Base-by-base conservation (phyloP, 2,329 filamentous ascomycete genomes). In the Sarocladiaceae sp. region DNA sequence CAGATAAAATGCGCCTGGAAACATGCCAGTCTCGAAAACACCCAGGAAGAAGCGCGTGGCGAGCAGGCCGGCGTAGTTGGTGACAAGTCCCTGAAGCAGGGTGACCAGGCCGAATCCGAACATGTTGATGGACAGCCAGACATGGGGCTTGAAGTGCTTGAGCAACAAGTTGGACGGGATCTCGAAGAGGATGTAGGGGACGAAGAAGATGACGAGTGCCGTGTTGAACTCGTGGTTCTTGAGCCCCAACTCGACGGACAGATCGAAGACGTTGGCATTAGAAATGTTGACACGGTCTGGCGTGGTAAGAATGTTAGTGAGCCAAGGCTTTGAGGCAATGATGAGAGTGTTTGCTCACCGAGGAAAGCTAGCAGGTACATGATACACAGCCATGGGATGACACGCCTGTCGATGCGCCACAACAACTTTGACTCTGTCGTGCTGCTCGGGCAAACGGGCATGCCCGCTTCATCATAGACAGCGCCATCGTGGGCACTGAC, bases 21-120 rank as follows among this genome's bases (percentile, higher is more conserved):
- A 87, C 74, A 89, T 87, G 62, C 83, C 84, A 4, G 81, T 79
- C 65, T 88, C 82, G 48, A 82, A 83, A 1, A 87, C 42, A 7
- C 90, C 90, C 1, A 96, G 74, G 61, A 96, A 91, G 70, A 95
- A 95, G 26, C 88, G 78, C 3, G 86, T 88, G 0, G 81, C 74
- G 41, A 95, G 73, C 13, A 96, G 69, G 1, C 88, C 88, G 32
- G 72, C 68, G 65, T 90, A 96, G 57, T 79, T 94, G 48, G 79
- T 69, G 3, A 89, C 84, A 6, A 95, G 64, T 1, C 89, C 89
- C 64, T 94, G 87, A 53, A 80, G 75, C 29, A 86, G 70, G 16
- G 84, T 87, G 34, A 83, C 76, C 18, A 94, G 67, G 9, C 88
- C 86, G 53, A 95, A 96, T 47, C 79, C 67, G 51, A 91, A 85